phyloP scores from a whole-genome alignment of 805 yeast genomes.

The Torulaspora gathmanii region DNA sequence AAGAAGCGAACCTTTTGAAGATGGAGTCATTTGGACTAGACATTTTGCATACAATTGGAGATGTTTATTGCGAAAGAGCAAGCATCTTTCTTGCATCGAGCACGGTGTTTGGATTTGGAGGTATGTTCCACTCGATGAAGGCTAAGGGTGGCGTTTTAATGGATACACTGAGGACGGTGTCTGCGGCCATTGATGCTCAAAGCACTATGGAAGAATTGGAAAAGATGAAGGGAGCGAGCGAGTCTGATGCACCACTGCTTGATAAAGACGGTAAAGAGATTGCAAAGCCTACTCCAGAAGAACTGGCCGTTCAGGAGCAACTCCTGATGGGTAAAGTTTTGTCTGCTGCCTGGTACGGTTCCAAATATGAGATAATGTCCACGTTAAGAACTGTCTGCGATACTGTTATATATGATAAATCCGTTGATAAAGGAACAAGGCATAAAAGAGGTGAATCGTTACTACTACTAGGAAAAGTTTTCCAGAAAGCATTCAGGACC shows the following conservation, averaged over 20 bases:
- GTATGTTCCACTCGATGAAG: slow-evolving; percentile 64
- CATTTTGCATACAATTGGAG: slow-evolving; percentile 70
- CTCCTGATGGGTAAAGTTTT: slow-evolving; percentile 72
- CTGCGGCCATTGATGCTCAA: slow-evolving; percentile 75
- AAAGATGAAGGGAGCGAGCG: slow-evolving; percentile 54
- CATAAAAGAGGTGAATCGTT: slow-evolving; percentile 61
- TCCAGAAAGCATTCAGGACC: slow-evolving; percentile 53
- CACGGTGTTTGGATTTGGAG: slow-evolving; percentile 60
- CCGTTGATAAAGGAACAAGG: slow-evolving; percentile 43
- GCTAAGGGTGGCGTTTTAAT: slow-evolving; percentile 71
- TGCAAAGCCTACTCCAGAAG: slow-evolving; percentile 58
- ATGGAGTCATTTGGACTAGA: slow-evolving; percentile 84
- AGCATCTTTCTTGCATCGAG: slow-evolving; percentile 62
- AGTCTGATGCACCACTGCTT: slow-evolving; percentile 37
- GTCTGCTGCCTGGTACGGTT: slow-evolving; percentile 82
- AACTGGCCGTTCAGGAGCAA: slow-evolving; percentile 66
- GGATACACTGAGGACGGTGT: slow-evolving; percentile 65
- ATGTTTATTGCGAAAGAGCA: slow-evolving; percentile 61
- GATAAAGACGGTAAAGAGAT: slow-evolving; percentile 49
- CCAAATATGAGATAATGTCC: slow-evolving; percentile 70
- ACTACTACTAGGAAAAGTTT: slow-evolving; percentile 57
- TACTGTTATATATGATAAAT: slow-evolving; percentile 53
- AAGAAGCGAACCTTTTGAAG: slow-evolving; percentile 79
- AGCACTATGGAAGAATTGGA: slow-evolving; percentile 68
- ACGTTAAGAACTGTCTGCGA: slow-evolving; percentile 71